Base-by-base conservation (phyloP, 2,329 filamentous ascomycete species). In the Alternaria gaisen region DNA sequence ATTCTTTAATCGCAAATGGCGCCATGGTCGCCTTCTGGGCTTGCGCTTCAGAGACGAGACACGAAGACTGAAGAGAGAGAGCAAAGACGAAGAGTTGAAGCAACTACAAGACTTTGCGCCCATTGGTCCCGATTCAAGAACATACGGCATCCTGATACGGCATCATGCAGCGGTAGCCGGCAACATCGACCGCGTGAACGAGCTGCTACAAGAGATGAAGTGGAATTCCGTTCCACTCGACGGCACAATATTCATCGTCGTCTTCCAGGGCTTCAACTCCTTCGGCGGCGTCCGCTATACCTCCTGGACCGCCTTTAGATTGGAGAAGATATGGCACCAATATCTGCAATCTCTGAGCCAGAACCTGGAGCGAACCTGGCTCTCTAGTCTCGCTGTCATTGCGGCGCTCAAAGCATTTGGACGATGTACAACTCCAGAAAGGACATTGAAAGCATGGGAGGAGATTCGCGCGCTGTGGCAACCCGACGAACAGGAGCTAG, bases 201-300 rank as follows among this genome's bases (percentile, higher is more conserved):
- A 87, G 50, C 86, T 93, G 44, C 81, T 99, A 22, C 86, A 88
- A 47, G 94, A 98, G 75, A 97, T 97, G 93, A 87, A 86, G 57
- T 80, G 82, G 38, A 88, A 73, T 34, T 80, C 84, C 3, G 83
- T 97, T 4, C 86, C 88, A 0, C 81, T 94, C 16, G 88, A 94
- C 62, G 91, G 90, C 6, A 86, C 90, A 58, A 86, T 97, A 24
- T 97, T 94, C 72, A 83, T 95, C 38, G 85, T 90, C 8, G 82
- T 98, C 4, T 91, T 98, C 80, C 90, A 92, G 70, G 93, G 91
- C 0, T 99, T 98, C 73, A 84, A 85, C 32, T 77, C 82, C 3
- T 90, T 97, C 72, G 94, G 94, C 11, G 88, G 88, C 26, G 78
- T 84, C 18, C 80, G 82, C 24, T 82, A 88, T 64, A 88, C 89